These are phyloP conservation scores for Melastoma candidum DNA, from an alignment of 441 rosid species.

Conservation along the genomic window DNA sequence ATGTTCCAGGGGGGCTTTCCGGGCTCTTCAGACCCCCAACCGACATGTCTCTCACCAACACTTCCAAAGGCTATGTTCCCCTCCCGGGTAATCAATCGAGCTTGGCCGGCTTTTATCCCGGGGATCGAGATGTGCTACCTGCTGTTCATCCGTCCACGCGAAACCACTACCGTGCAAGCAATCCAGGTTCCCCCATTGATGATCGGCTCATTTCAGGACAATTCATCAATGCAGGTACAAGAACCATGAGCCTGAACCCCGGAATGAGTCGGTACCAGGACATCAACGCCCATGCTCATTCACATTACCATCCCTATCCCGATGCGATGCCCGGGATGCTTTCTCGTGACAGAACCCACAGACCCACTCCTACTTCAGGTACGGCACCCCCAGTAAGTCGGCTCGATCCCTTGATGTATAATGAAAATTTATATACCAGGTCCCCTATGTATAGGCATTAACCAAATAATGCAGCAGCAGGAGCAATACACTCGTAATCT, in stretches of 20 bases:
- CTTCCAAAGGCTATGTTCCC: conserved; percentile 19
- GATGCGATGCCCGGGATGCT: conserved; percentile 20
- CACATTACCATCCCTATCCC: conserved; percentile 19
- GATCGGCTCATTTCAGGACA: conserved; percentile 20
- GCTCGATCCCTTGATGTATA: too few species aligned
- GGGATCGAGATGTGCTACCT: conserved; percentile 19
- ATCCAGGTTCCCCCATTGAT: conserved; percentile 25
- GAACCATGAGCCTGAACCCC: conserved; percentile 20
- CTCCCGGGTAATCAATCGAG: conserved; percentile 31
- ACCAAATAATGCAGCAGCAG: too few species aligned
- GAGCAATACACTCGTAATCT: too few species aligned
- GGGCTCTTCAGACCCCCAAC: conserved; percentile 77
- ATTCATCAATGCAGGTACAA: conserved; percentile 20
- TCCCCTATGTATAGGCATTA: too few species aligned
- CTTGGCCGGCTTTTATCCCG: conserved; percentile 36
- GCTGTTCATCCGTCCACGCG: conserved; percentile 17
- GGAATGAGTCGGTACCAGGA: conserved; percentile 26
- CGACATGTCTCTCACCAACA: conserved; percentile 32
- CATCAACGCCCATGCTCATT: conserved; percentile 11
- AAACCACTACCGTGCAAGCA: conserved; percentile 21
- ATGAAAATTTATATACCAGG: too few species aligned
- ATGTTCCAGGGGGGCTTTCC: conserved; percentile 48
- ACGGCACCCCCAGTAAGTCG: too few species aligned
- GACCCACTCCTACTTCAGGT: conserved; percentile 13
- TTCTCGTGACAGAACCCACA: conserved; percentile 27